phyloP scores from a whole-genome alignment of 73 alveolate genomes.

The Paramecium bursaria region DNA sequence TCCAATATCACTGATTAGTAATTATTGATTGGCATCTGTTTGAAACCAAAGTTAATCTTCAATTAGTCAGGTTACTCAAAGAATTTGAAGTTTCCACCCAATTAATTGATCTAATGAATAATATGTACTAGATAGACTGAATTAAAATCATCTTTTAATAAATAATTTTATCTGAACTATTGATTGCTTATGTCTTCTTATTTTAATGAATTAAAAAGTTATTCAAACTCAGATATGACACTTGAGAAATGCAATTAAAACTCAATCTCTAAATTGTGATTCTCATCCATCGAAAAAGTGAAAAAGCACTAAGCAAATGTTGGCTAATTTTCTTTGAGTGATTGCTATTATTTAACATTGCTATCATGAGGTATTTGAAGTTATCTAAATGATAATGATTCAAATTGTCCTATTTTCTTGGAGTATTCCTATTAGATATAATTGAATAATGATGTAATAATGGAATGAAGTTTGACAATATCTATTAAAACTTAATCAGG shows the following conservation, averaged over 20 bases:
- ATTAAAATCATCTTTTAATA: constrained; percentile 5
- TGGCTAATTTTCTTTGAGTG: not conserved
- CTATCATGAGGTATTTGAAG: not conserved
- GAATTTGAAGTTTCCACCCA: constrained; percentile 1
- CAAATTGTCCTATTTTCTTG: not conserved
- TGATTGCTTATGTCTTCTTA: constrained; percentile 3
- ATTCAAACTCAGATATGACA: constrained; percentile 11
- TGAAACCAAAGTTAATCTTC: not conserved
- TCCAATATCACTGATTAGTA: constrained; percentile 9
- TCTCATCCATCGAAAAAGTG: not conserved
- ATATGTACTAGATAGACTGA: constrained; percentile 12
- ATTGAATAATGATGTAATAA: constrained; percentile 12
- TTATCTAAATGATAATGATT: not conserved
- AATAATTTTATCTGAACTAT: not conserved
- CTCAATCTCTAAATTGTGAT: not conserved
- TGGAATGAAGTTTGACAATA: constrained; percentile 19
- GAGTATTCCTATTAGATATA: constrained; percentile 3
- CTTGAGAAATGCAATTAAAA: not conserved
- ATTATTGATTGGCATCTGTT: not conserved
- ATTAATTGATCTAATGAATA: constrained; percentile 8
- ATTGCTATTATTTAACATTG: too few relatives aligned
- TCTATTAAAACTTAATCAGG: constrained; percentile 27
- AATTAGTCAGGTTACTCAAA: constrained; percentile 17
- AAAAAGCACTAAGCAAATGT: constrained; percentile 3
- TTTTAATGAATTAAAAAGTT: not conserved